These are phyloP conservation scores for Lagerstroemia speciosa DNA, from an alignment of 345 rosid species.

Conservation along the genomic window DNA sequence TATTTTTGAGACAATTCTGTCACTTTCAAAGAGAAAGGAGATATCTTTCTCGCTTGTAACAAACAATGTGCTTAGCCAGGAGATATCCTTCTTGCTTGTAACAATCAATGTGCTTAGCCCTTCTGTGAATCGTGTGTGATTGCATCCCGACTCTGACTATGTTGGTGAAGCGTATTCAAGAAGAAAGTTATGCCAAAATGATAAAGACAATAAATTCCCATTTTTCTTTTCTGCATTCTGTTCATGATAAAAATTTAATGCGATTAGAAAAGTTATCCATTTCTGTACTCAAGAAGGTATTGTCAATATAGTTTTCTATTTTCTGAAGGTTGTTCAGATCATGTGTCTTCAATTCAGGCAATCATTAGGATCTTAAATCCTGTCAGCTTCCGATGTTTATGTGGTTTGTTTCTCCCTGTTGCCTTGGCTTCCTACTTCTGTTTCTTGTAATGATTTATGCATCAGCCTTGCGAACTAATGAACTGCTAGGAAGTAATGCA, in stretches of 20 bases:
- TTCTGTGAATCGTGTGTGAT: neutral
- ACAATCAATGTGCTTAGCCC: neutral
- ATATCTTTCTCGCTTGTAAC: neutral
- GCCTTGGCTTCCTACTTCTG: neutral
- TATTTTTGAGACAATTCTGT: neutral
- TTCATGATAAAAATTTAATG: no score
- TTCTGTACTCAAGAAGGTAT: neutral
- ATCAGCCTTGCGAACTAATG: neutral
- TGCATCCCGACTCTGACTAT: neutral
- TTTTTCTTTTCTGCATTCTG: neutral
- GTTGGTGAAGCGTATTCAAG: neutral
- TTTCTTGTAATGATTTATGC: neutral
- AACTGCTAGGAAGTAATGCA: neutral
- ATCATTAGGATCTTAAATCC: neutral
- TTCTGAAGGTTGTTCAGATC: neutral
- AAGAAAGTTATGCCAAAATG: neutral
- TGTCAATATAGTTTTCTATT: neutral
- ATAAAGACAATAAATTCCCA: neutral
- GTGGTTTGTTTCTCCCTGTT: neutral
- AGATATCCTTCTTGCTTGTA: neutral
- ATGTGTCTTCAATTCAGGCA: neutral
- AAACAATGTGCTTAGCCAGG: neutral
- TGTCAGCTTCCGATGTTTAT: neutral
- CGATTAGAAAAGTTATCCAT: no score
- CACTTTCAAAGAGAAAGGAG: neutral